Conservation (phyloP, 164 flowering plant genomes). For the Cinnamomum micranthum region DNA sequence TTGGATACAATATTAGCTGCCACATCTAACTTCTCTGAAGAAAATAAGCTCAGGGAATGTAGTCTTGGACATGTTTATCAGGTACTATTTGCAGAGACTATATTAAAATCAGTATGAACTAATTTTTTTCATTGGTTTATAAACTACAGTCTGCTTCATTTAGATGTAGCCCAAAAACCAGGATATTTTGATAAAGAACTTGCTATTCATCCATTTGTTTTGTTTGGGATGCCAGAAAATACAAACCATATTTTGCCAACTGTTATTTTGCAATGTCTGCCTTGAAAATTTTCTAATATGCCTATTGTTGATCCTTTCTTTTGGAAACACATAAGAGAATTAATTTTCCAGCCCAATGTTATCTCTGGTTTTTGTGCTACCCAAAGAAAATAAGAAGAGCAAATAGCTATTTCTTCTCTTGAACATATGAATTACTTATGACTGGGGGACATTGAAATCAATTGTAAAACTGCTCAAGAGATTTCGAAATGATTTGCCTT, state of each 20-base stretch:
- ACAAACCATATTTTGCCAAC: background rate
- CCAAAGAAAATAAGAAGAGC: background rate
- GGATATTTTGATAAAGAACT: background rate
- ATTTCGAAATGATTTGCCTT: background rate
- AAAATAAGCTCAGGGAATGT: background rate
- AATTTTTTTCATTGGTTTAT: too few species aligned
- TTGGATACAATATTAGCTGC: slow-evolving; percentile 1
- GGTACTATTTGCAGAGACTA: background rate
- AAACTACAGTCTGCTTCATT: too few species aligned
- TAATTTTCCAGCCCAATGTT: too few species aligned
- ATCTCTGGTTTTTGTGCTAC: too few species aligned
- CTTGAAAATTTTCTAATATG: too few species aligned
- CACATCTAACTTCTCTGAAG: background rate
- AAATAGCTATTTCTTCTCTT: background rate
- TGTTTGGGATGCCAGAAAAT: background rate
- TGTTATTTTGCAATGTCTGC: too few species aligned
- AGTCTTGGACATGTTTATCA: slow-evolving; percentile 1
- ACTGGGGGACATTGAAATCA: background rate
- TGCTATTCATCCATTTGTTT: background rate
- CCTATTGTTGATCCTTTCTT: too few species aligned
- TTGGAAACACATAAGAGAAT: too few species aligned
- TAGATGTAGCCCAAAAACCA: background rate
- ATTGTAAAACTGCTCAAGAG: too few species aligned
- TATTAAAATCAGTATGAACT: too few species aligned
- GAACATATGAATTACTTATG: background rate